Conservation (phyloP, 2,329 filamentous ascomycete genomes). For the Trichoderma aggressivum region DNA sequence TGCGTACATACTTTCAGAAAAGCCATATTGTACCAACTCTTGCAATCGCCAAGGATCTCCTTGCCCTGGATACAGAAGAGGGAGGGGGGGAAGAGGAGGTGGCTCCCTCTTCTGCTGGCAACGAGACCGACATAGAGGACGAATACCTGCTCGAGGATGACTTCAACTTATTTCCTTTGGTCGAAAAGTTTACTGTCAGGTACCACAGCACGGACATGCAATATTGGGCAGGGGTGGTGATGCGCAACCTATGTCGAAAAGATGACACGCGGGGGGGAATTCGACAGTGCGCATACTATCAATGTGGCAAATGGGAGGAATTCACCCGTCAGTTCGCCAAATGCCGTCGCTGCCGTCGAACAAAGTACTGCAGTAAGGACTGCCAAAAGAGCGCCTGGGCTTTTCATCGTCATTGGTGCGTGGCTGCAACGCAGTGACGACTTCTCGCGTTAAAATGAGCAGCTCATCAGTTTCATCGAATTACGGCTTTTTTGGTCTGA, state of each 20-base stretch:
- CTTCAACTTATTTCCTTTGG: constrained; percentile 96
- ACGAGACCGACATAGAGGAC: constrained; percentile 63
- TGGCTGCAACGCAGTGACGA: constrained; percentile 60
- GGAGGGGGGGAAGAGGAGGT: constrained; percentile 53
- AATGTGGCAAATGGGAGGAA: constrained; percentile 98
- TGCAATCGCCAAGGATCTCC: constrained; percentile 82
- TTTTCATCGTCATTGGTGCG: constrained; percentile 97
- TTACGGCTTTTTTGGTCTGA: constrained; percentile 27
- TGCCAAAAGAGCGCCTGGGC: constrained; percentile 99
- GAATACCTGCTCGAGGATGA: constrained; percentile 92
- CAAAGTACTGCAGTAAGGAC: constrained; percentile 99
- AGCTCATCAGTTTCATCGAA: background rate
- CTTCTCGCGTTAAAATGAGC: background rate
- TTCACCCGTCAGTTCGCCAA: constrained; percentile 96
- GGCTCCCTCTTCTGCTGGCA: constrained; percentile 38
- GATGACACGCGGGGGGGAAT: constrained; percentile 94
- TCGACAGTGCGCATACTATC: constrained; percentile 94
- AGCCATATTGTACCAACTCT: constrained; percentile 91
- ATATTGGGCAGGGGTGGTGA: constrained; percentile 98
- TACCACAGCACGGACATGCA: constrained; percentile 98
- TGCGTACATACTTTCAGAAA: constrained; percentile 91
- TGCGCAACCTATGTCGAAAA: constrained; percentile 97
- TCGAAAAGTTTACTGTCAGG: constrained; percentile 96
- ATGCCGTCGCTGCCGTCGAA: constrained; percentile 90
- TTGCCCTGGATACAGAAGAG: constrained; percentile 71